A percentile compares a stretch with the other conserved stretches of the same genome.
Conservation (phyloP, 2,329 filamentous ascomycete genomes). For the Alternaria metachromatica region DNA sequence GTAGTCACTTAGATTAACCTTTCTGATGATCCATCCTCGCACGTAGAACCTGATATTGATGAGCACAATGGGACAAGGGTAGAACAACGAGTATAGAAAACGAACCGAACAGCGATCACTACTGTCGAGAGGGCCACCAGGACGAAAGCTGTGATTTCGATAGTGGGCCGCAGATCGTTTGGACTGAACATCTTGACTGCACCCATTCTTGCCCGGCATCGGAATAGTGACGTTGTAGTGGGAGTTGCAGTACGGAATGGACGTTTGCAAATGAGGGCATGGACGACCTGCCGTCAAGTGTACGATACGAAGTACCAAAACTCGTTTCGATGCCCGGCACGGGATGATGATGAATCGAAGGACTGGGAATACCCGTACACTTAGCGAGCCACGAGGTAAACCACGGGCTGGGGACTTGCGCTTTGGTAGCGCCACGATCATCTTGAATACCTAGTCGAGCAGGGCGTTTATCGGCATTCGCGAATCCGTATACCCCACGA, state of each 20-base stretch:
- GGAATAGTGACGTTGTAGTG: background rate
- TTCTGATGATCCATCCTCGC: slow-evolving; percentile 32
- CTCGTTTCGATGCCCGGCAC: background rate
- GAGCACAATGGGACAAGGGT: background rate
- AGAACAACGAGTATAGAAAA: background rate
- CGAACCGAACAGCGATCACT: slow-evolving; percentile 23
- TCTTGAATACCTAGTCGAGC: background rate
- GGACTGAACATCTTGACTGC: slow-evolving; percentile 26
- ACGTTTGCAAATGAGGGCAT: background rate
- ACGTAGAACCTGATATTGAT: slow-evolving; percentile 30
- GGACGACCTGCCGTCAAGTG: background rate
- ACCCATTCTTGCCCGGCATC: slow-evolving; percentile 11
- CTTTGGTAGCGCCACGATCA: background rate
- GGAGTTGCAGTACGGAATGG: background rate
- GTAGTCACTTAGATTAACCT: slow-evolving; percentile 33
- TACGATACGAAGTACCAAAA: background rate
- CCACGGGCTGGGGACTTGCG: background rate
- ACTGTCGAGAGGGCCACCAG: slow-evolving; percentile 31
- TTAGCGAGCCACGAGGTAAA: background rate
- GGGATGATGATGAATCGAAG: background rate
- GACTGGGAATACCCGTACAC: background rate
- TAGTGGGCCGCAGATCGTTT: slow-evolving; percentile 24
- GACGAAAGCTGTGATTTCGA: slow-evolving; percentile 28
- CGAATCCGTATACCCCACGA: background rate
- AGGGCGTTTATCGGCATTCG: background rate